Conservation (phyloP, 106 monocot genomes). For the Dendrobium chrysotoxum region DNA sequence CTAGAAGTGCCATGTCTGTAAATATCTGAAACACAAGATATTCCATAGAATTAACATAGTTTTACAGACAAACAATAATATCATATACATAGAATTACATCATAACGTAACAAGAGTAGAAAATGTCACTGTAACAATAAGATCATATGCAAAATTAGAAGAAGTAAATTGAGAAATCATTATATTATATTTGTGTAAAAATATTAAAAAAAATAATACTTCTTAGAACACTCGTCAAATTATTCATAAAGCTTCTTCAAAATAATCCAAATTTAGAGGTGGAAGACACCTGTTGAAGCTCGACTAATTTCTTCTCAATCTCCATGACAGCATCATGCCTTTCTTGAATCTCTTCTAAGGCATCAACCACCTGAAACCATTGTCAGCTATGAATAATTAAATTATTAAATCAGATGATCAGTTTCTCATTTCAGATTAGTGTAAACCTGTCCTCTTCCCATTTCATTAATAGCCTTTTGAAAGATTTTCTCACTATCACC, state of each 20-base stretch:
- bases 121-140: too few species aligned
- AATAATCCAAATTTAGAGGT: background rate
- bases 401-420: background rate
- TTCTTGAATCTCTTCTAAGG: constrained; percentile 51
- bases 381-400: background rate
- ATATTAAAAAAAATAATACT: too few species aligned
- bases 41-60: background rate
- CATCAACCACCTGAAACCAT: constrained; percentile 28
- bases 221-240: background rate
- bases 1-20: constrained; percentile 47
- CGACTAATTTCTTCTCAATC: constrained; percentile 45
- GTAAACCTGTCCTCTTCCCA: constrained; percentile 43
- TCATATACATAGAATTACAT: too few species aligned
- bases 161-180: background rate
- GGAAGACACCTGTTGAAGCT: constrained; percentile 38
- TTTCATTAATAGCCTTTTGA: constrained; percentile 45
- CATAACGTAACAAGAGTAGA: too few species aligned
- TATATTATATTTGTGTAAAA: background rate
- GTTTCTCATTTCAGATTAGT: background rate
- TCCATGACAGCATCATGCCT: constrained; percentile 50
- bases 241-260: background rate
- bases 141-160: background rate
- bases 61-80: background rate
- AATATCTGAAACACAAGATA: constrained; percentile 23
- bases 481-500: constrained; percentile 59